Conservation (phyloP, 2,329 filamentous ascomycete species). For the Hysterium pulicare region DNA sequence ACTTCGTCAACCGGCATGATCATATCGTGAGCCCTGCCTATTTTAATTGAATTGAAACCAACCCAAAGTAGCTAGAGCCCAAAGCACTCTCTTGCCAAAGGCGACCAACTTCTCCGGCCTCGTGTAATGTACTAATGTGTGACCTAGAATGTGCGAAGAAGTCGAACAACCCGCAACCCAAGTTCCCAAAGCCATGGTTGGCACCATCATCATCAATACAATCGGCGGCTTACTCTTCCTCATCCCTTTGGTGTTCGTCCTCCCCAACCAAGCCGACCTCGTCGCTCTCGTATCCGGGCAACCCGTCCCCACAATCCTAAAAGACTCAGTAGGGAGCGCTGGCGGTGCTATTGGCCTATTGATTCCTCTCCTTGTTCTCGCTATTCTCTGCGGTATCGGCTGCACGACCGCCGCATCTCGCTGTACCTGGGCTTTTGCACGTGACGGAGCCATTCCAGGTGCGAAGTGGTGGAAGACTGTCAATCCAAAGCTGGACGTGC, state of each 20-base stretch:
- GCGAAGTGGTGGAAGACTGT: slow-evolving; percentile 59
- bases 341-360: slow-evolving; percentile 62
- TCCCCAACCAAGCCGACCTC: slow-evolving; percentile 60
- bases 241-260: slow-evolving; percentile 65
- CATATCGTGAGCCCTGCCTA: slow-evolving; percentile 61
- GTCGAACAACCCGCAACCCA: slow-evolving; percentile 63
- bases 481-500: slow-evolving; percentile 61
- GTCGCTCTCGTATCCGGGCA: slow-evolving; percentile 55
- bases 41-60: slow-evolving; percentile 17
- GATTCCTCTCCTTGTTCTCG: slow-evolving; percentile 63
- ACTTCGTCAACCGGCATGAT: slow-evolving; percentile 79
- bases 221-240: slow-evolving; percentile 65
- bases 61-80: slow-evolving; percentile 24
- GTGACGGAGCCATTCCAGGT: slow-evolving; percentile 67
- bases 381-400: slow-evolving; percentile 64
- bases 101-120: slow-evolving; percentile 8
- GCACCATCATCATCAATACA: slow-evolving; percentile 64
- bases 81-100: slow-evolving; percentile 2
- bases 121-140: slow-evolving; percentile 9
- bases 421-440: slow-evolving; percentile 66
- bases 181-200: slow-evolving; percentile 70
- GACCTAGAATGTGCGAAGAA: slow-evolving; percentile 67
- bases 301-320: slow-evolving; percentile 63
- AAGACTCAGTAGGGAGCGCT: slow-evolving; percentile 57
- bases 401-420: slow-evolving; percentile 68